Base-by-base conservation (phyloP, 2,329 filamentous ascomycete genomes). In the Aspergillus jensenii region DNA sequence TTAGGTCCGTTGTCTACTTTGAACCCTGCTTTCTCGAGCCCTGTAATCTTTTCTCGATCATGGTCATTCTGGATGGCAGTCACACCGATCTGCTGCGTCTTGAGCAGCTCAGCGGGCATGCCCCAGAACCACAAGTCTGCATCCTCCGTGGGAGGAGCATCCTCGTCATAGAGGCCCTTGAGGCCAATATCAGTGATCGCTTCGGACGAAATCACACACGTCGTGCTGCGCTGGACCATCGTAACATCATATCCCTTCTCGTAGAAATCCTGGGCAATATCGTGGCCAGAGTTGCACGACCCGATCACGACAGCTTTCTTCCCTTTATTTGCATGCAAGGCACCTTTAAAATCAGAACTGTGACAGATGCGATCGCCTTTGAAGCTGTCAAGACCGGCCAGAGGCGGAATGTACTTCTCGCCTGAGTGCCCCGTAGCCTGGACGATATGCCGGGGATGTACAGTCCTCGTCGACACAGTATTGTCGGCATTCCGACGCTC, bases 361-460 rank as follows among this genome's bases (percentile, higher is more conserved):
- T 90, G 88, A 61, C 83, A 84, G 6, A 89, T 70, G 2, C 78
- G 72, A 46, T 80, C 77, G 0, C 88, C 87, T 57, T 81, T 74
- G 75, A 90, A 90, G 0, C 66, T 70, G 0, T 81, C 78, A 11
- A 83, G 76, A 49, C 68, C 80, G 56, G 70, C 80, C 73, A 78
- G 84, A 0, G 68, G 62, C 0, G 68, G 80, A 8, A 84, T 70
- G 56, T 84, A 78, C 25, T 83, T 87, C 71, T 88, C 85, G 2
- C 88, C 88, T 0, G 85, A 86, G 65, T 88, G 87, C 0, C 87
- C 87, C 0, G 87, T 90, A 1, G 85, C 84, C 65, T 88, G 85
- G 45, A 90, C 80, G 37, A 90, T 71, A 59, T 90, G 87, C 4
- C 78, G 81, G 0, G 87, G 87, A 39, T 83, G 80, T 39, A 90